Conservation (phyloP, 2,329 filamentous ascomycete species). For the Penicillium sp. region DNA sequence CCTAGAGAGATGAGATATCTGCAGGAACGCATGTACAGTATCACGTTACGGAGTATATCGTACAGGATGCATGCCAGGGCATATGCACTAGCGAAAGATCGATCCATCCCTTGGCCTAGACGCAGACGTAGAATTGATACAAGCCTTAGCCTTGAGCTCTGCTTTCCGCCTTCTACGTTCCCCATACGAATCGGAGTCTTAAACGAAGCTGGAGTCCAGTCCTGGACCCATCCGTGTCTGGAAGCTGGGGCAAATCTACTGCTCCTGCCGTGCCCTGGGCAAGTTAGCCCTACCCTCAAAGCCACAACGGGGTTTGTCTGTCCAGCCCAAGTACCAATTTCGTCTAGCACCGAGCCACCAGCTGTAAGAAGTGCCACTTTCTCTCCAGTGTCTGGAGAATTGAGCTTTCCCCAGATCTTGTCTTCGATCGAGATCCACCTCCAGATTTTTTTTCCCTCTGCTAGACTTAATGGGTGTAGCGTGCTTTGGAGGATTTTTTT, state of each 20-base stretch:
- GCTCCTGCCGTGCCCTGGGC: constrained; percentile 13
- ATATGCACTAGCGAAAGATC: background rate
- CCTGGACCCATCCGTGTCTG: constrained; percentile 18
- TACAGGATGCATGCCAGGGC: background rate
- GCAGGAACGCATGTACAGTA: background rate
- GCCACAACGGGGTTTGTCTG: constrained; percentile 23
- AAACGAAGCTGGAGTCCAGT: background rate
- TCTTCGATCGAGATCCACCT: constrained; percentile 24
- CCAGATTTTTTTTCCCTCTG: constrained; percentile 9
- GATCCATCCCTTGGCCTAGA: background rate
- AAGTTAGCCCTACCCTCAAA: constrained; percentile 21
- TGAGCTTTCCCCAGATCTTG: constrained; percentile 29
- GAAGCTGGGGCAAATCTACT: constrained; percentile 7
- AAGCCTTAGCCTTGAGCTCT: background rate
- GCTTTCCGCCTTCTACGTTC: background rate
- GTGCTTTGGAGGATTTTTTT: constrained; percentile 10
- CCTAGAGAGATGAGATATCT: background rate
- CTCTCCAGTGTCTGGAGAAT: constrained; percentile 8
- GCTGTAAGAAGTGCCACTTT: constrained; percentile 21
- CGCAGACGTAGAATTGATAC: background rate
- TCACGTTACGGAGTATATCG: background rate
- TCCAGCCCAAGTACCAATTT: constrained; percentile 15
- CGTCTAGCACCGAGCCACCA: constrained; percentile 16
- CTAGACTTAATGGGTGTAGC: constrained; percentile 28
- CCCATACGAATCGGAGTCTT: background rate